These are phyloP conservation scores for Candida tetrigidarum DNA, from an alignment of 1,139 yeast genomes.

Conservation along the genomic window DNA sequence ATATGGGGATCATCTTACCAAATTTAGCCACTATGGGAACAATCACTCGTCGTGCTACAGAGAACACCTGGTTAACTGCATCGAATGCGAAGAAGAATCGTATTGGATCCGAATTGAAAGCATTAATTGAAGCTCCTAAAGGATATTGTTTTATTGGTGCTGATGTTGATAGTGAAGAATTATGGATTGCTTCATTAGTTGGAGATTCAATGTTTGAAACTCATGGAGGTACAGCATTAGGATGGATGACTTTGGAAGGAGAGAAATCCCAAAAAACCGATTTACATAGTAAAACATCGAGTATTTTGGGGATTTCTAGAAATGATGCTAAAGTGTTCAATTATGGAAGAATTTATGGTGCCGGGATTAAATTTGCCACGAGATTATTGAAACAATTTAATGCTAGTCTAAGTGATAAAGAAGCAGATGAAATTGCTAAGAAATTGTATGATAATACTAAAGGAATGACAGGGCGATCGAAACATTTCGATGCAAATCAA, in stretches of 20 bases:
- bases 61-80: slow-evolving; percentile 97
- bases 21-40: slow-evolving; percentile 93
- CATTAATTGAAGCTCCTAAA: slow-evolving; percentile 82
- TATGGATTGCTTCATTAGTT: slow-evolving; percentile 96
- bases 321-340: slow-evolving; percentile 95
- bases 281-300: slow-evolving; percentile 92
- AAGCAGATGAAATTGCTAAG: slow-evolving; percentile 71
- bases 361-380: slow-evolving; percentile 91
- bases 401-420: slow-evolving; percentile 64
- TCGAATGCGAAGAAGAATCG: slow-evolving; percentile 86
- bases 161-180: slow-evolving; percentile 96
- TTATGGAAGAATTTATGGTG: slow-evolving; percentile 97
- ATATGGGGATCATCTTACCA: slow-evolving; percentile 81
- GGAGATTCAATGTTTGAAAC: slow-evolving; percentile 89
- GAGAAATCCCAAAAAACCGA: slow-evolving; percentile 91
- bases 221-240: slow-evolving; percentile 96
- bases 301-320: slow-evolving; percentile 85
- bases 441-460: slow-evolving; percentile 80
- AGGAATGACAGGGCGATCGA: slow-evolving; percentile 51
- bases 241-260: slow-evolving; percentile 99
- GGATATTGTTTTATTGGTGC: slow-evolving; percentile 97
- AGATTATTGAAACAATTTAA: slow-evolving; percentile 82
- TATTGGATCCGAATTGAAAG: slow-evolving; percentile 92
- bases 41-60: slow-evolving; percentile 94
- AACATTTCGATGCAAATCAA: slow-evolving; percentile 25